Conservation (phyloP, 306 rosid genomes). For the Dalbergia oliveri region DNA sequence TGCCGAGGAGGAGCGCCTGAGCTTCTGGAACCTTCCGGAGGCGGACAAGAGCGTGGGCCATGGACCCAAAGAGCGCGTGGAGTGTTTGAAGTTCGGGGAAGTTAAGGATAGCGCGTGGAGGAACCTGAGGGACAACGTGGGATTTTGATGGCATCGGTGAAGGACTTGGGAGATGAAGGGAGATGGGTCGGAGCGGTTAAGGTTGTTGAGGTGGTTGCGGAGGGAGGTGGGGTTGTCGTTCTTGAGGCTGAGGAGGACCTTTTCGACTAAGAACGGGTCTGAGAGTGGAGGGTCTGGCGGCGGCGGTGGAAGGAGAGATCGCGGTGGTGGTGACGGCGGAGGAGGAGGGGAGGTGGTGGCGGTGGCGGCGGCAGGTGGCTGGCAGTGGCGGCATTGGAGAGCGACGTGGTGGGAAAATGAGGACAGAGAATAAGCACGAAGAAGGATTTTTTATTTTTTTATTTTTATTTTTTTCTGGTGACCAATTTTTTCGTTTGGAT, state of each 20-base stretch:
- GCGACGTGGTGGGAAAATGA: background rate
- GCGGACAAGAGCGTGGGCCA: slow-evolving; percentile 68
- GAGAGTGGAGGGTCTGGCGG: slow-evolving; percentile 34
- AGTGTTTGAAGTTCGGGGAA: slow-evolving; percentile 63
- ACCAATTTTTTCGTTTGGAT: too few species aligned
- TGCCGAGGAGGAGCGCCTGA: slow-evolving; percentile 72
- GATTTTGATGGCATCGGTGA: slow-evolving; percentile 54
- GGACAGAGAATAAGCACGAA: too few species aligned
- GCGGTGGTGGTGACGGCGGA: background rate
- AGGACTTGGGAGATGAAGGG: slow-evolving; percentile 61
- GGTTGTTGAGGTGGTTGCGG: slow-evolving; percentile 50
- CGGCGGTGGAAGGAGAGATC: slow-evolving; percentile 5
- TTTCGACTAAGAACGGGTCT: slow-evolving; percentile 62
- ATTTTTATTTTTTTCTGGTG: too few species aligned
- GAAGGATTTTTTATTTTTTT: background rate
- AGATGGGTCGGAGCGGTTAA: slow-evolving; percentile 58
- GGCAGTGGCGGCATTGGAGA: background rate
- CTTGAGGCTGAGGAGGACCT: slow-evolving; percentile 62
- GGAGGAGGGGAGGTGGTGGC: background rate
- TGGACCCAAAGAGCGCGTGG: slow-evolving; percentile 62
- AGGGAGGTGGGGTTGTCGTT: slow-evolving; percentile 54
- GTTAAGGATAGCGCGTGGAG: slow-evolving; percentile 46
- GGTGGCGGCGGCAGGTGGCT: background rate
- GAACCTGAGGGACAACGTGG: slow-evolving; percentile 52
- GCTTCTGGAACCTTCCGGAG: slow-evolving; percentile 72